Conservation (phyloP, 768 basidiomycete species). For the Mycena metata region DNA sequence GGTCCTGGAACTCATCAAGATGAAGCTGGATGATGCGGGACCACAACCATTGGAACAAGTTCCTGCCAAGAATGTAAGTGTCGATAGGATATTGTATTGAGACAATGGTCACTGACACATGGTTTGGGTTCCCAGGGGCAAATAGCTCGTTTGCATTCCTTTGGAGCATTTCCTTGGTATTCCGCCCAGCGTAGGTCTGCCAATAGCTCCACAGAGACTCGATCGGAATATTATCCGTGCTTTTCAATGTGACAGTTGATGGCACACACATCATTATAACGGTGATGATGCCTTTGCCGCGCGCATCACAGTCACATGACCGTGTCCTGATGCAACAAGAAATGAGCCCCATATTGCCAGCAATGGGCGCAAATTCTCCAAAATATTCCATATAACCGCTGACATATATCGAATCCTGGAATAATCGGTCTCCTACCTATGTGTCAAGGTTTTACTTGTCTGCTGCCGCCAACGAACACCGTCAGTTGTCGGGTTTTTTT, state of each 20-base stretch:
- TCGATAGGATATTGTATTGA: too few relatives aligned
- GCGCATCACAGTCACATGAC: too few relatives aligned
- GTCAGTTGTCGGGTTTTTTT: too few relatives aligned
- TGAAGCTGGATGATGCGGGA: not conserved
- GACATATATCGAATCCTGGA: too few relatives aligned
- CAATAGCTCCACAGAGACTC: conserved; percentile 41
- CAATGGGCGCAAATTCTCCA: too few relatives aligned
- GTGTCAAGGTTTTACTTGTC: too few relatives aligned
- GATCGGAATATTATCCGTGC: conserved; percentile 41
- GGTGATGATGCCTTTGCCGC: too few relatives aligned
- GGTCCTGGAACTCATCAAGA: not conserved
- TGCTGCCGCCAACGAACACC: too few relatives aligned
- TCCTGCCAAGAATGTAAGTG: not conserved
- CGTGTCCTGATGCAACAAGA: too few relatives aligned
- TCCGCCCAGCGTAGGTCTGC: conserved; percentile 2
- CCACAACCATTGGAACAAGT: conserved; percentile 55
- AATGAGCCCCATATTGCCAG: too few relatives aligned
- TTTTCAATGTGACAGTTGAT: conserved; percentile 36
- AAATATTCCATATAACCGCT: too few relatives aligned
- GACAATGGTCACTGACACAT: not conserved
- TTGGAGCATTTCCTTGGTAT: not conserved
- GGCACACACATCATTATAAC: conserved; percentile 15
- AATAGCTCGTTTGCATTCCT: not conserved
- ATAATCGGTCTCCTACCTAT: too few relatives aligned
- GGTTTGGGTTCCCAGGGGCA: conserved; percentile 1